Base-by-base conservation (phyloP, 495 filamentous ascomycete genomes). In the Ascodesmis nigricans region DNA sequence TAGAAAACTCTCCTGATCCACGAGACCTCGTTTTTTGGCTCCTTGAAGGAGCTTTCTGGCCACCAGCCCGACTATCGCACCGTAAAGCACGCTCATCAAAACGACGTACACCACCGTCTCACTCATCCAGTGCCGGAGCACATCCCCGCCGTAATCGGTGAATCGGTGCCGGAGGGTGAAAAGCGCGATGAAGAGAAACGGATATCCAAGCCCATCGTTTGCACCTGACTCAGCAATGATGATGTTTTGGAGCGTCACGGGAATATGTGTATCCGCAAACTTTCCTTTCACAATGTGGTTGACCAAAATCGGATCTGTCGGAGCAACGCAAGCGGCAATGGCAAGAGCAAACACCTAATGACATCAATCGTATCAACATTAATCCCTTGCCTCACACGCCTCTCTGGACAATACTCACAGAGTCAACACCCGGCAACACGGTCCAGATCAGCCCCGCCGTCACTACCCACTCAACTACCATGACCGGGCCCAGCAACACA, bases 181-280 rank as follows among this genome's bases (percentile, higher is more conserved):
- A 30, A 95, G 58, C 1, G 74, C 70, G 32, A 91, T 61, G 58
- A 82, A 91, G 15, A 92, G 58, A 44, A 90, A 92, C 0, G 82
- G 83, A 46, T 90, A 90, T 0, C 83, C 82, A n/a, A 95, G 64
- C 0, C 83, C 82, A 53, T 92, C 82, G 52, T 91, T 92, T 3
- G 80, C 78, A 2, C 83, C 84, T 0, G 75, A 80, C 56, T 95
- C 82, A 0, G 82, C 81, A 33, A 83, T 68, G 43, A 92, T 83
- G 38, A 92, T 80, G 36, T 71, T 67, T 59, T 90, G 80, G 42
- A 92, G 52, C 10, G 70, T 63, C 40, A 69, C 76, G 2, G 81
- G 80, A 10, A 91, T 71, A 55, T 91, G 77, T 44, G 80, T 75
- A 38, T 91, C 82, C 6, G 82, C 83, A 42, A 91, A 92, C 43